Conservation (phyloP, 2,329 filamentous ascomycete genomes). For the Sclerotinia spermophila region DNA sequence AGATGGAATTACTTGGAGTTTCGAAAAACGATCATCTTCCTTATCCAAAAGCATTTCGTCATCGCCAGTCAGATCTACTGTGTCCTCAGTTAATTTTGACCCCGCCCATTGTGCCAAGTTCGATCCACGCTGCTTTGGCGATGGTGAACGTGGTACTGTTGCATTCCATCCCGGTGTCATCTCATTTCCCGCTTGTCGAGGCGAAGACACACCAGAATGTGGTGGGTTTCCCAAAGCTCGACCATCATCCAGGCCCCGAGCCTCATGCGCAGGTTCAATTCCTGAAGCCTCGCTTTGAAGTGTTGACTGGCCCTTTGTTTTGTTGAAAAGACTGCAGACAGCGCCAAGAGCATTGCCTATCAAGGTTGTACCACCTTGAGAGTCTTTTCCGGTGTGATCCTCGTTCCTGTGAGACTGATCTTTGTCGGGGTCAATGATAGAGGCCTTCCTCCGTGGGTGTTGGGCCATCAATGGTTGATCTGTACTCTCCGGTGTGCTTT, state of each 20-base stretch:
- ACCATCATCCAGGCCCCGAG: background rate
- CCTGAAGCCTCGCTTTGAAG: background rate
- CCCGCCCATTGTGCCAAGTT: background rate
- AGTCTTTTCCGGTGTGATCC: too few species aligned
- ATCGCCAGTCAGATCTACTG: constrained; percentile 15
- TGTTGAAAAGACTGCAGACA: background rate
- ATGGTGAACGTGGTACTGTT: background rate
- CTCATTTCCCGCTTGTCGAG: background rate
- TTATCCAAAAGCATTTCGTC: constrained; percentile 10
- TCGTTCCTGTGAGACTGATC: background rate
- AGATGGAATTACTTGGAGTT: background rate
- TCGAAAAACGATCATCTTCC: background rate
- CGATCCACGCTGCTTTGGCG: background rate
- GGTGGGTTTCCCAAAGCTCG: background rate
- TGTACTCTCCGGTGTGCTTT: background rate
- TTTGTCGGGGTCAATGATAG: background rate
- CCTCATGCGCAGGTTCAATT: background rate
- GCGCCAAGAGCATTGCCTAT: background rate
- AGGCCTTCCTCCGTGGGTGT: background rate
- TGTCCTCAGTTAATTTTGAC: background rate
- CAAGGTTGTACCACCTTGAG: background rate
- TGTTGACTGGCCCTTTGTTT: background rate
- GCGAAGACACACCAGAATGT: background rate
- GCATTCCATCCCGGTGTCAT: background rate
- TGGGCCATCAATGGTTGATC: background rate